Conservation (phyloP, 768 basidiomycete species). For the Xerocomus spinulosus region DNA sequence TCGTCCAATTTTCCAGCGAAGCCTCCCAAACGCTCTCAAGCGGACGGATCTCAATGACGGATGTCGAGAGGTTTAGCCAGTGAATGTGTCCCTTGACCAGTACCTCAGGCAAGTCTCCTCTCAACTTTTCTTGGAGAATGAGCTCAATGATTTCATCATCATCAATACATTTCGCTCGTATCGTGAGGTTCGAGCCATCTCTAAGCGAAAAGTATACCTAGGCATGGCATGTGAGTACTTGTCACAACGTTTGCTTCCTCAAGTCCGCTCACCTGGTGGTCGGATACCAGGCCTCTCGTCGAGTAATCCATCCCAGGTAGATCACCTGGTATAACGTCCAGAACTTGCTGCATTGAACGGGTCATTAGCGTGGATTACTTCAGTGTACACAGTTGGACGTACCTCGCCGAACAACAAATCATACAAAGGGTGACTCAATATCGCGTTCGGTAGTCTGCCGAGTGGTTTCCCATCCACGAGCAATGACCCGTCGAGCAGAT, state of each 20-base stretch:
- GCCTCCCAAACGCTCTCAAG: constrained; percentile 19
- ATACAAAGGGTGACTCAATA: constrained; percentile 15
- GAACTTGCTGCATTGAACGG: constrained; percentile 1
- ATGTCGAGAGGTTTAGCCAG: constrained; percentile 26
- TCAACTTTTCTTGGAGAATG: constrained; percentile 19
- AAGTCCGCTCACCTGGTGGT: constrained; percentile 21
- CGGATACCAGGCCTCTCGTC: constrained; percentile 12
- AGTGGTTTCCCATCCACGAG: constrained; percentile 23
- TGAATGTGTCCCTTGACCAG: constrained; percentile 23
- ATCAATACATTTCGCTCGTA: constrained; percentile 6
- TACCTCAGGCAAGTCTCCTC: constrained; percentile 21
- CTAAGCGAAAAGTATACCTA: constrained; percentile 15
- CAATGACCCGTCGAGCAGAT: constrained; percentile 19
- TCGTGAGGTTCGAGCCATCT: constrained; percentile 1
- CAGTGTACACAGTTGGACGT: not conserved
- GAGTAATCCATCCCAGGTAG: constrained; percentile 22
- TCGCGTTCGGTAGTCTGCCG: constrained; percentile 7
- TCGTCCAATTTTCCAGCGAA: constrained; percentile 24
- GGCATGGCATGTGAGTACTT: too few species aligned
- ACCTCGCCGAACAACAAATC: constrained; percentile 19
- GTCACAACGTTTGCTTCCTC: too few species aligned
- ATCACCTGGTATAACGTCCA: constrained; percentile 18
- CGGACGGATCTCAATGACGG: constrained; percentile 27
- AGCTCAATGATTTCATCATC: constrained; percentile 13
- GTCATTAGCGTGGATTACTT: not conserved